These are phyloP conservation scores for Cladophialophora yegresii DNA, from an alignment of 2,329 filamentous ascomycete genomes.

Conservation along the genomic window DNA sequence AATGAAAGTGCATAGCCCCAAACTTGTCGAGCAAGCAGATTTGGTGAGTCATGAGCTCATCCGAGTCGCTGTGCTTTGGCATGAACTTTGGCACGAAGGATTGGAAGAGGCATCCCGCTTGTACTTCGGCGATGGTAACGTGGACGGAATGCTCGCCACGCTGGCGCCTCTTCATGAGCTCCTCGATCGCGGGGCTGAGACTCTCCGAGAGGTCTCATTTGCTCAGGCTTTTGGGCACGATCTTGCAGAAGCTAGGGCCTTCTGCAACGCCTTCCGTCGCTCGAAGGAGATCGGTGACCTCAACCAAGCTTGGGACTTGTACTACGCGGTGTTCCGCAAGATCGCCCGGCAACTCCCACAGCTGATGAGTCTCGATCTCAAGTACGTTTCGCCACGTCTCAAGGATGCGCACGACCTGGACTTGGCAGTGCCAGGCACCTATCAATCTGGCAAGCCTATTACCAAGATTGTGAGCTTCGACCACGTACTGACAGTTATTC, in stretches of 20 bases:
- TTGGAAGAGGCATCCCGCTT: constrained; percentile 93
- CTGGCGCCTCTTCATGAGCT: constrained; percentile 88
- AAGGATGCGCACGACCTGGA: constrained; percentile 83
- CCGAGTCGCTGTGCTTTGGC: constrained; percentile 94
- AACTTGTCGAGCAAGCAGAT: constrained; percentile 91
- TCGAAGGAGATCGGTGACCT: constrained; percentile 91
- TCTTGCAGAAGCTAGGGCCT: constrained; percentile 89
- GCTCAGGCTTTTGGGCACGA: constrained; percentile 96
- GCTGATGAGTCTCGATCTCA: constrained; percentile 86
- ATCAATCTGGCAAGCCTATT: constrained; percentile 75
- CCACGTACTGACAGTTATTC: constrained; percentile 84
- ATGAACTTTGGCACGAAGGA: constrained; percentile 98
- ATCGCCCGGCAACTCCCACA: constrained; percentile 92
- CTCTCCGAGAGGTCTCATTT: constrained; percentile 92
- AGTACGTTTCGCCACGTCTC: constrained; percentile 94
- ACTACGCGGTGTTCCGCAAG: constrained; percentile 96
- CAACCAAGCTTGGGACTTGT: constrained; percentile 98
- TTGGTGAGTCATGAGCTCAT: constrained; percentile 95
- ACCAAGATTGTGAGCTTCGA: constrained; percentile 89
- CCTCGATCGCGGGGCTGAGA: constrained; percentile 88
- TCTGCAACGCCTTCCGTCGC: constrained; percentile 87
- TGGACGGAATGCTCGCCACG: constrained; percentile 93
- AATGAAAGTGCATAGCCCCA: constrained; percentile 92
- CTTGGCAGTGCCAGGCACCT: constrained; percentile 93
- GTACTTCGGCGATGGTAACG: constrained; percentile 97